Evolutionary conservation across 208 protist species (phyloP).

Genomic region (Leishmania aethiopica): DNA sequence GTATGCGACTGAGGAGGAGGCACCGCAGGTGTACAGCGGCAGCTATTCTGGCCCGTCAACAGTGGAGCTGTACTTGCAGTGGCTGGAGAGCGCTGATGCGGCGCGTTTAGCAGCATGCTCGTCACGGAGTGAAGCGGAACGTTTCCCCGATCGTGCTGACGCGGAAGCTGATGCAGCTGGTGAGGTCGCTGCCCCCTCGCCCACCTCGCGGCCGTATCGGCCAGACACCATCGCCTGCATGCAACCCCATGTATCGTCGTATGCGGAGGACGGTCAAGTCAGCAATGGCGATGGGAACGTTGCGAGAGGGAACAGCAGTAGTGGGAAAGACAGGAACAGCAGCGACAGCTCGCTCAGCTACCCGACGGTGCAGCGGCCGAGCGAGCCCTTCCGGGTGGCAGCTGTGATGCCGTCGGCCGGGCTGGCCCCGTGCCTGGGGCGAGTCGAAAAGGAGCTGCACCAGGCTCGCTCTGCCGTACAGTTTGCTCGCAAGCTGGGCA

Average conservation of each 20-base stretch:
- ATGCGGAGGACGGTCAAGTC: slow-evolving; percentile 4
- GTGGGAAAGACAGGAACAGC: neutral
- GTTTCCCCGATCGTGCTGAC: neutral
- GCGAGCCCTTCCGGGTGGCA: slow-evolving; percentile 15
- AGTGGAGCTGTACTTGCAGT: slow-evolving; percentile 26
- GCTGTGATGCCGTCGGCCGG: slow-evolving; percentile 21
- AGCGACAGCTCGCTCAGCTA: slow-evolving; percentile 11
- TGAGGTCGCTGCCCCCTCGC: neutral
- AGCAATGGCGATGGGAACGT: neutral
- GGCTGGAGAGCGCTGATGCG: slow-evolving; percentile 6
- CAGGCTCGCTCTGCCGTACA: slow-evolving; percentile 40
- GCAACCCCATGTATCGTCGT: neutral
- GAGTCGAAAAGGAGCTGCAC: slow-evolving; percentile 36
- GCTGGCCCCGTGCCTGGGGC: slow-evolving; percentile 15
- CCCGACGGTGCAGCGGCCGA: slow-evolving; percentile 6
- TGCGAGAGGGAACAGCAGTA: slow-evolving; percentile 1
- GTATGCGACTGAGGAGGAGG: slow-evolving; percentile 6
- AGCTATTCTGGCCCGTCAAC: slow-evolving; percentile 7
- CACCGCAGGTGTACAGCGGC: slow-evolving; percentile 3
- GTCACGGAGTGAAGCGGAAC: neutral
- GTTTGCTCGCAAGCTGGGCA: slow-evolving; percentile 72
- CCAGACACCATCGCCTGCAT: neutral
- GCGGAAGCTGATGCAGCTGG: neutral
- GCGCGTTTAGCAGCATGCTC: neutral
- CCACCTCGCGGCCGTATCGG: neutral